phyloP scores from a whole-genome alignment of 2,329 filamentous ascomycete species.

The Aspergillus ustus region DNA sequence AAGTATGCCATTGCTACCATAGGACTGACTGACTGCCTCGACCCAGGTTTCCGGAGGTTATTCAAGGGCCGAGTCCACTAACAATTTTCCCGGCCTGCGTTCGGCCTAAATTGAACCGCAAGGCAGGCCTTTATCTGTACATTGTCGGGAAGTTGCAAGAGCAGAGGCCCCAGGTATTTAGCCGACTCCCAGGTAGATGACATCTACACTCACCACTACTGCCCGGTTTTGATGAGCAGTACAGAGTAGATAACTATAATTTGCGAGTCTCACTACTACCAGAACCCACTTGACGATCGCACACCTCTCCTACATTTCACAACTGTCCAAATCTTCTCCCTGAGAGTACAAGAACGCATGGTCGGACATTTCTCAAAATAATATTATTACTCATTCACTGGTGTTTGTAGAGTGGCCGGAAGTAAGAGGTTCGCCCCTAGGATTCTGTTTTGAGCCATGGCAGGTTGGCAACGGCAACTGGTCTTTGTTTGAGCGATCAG shows the following conservation, averaged over 20 bases:
- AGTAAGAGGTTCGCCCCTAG: not conserved
- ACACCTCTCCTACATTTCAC: too few species aligned
- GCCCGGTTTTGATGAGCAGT: too few species aligned
- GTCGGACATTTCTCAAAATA: not conserved
- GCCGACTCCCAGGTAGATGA: too few species aligned
- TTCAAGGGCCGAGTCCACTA: constrained; percentile 5
- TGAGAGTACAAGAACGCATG: too few species aligned
- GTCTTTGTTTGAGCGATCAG: not conserved
- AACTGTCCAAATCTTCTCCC: too few species aligned
- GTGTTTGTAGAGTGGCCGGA: not conserved
- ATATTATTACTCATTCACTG: not conserved
- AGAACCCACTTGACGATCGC: too few species aligned
- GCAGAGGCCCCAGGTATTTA: not conserved
- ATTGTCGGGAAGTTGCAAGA: not conserved
- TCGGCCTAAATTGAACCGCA: constrained; percentile 1
- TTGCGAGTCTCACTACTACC: too few species aligned
- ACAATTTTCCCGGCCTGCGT: not conserved
- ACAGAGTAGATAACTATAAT: too few species aligned
- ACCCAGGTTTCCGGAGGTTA: not conserved
- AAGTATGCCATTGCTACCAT: constrained; percentile 2
- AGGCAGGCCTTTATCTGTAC: not conserved
- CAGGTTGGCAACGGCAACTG: not conserved
- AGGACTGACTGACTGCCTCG: not conserved
- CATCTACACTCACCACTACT: too few species aligned
- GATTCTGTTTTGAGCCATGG: not conserved